Base-by-base conservation (phyloP, 306 rosid species). In the Rosa multiflora region DNA sequence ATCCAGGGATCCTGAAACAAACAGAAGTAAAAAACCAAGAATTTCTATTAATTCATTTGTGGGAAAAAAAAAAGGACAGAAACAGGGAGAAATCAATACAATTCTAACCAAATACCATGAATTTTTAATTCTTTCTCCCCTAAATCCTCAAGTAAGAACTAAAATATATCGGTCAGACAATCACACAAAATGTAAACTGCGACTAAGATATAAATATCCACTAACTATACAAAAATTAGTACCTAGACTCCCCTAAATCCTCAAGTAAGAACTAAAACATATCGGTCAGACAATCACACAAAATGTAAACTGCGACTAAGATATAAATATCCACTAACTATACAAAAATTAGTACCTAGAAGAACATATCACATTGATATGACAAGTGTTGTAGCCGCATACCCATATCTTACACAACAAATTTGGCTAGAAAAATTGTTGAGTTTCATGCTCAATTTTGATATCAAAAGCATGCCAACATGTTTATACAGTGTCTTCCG, bases 1-100 rank as follows among this genome's bases (percentile, higher is more conserved):
- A 87, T 77, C 97, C 99, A 15, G 97, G 94, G 77, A 96, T 86
- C 91, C 99, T 96, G 94, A 82, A 85, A 88, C 82, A 76, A 78
- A 70, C 68, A 88, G 26, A 43, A 80, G 70, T 75, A 44, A 76
- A 20, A 39, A 18, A 67, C 75, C 32, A 49, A 13, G 52, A 79
- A 74, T 43, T 12, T 72, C 73, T 55, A 8, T 21, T 2, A 32
- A 49, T 10, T 59, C 23, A 8, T 49, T 46, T 66, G 37, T 2
- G 37, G 37, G 2, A 32, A 29, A 29, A 29, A 29, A 32, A 32
- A 32, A 32, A 32, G 37, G 37, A 32, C 37, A 2, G 37, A 32
- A 32, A 32, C 3, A 32, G 37, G 37, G 37, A 32, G 37, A 32
- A 32, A 32, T 32, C 37, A 32, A 32, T 55, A 52, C 26, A 46